A percentile compares a stretch with the other conserved stretches of the same genome.
Evolutionary conservation across 345 rosid species (phyloP).

Genomic region (Euphorbia lathyris): DNA sequence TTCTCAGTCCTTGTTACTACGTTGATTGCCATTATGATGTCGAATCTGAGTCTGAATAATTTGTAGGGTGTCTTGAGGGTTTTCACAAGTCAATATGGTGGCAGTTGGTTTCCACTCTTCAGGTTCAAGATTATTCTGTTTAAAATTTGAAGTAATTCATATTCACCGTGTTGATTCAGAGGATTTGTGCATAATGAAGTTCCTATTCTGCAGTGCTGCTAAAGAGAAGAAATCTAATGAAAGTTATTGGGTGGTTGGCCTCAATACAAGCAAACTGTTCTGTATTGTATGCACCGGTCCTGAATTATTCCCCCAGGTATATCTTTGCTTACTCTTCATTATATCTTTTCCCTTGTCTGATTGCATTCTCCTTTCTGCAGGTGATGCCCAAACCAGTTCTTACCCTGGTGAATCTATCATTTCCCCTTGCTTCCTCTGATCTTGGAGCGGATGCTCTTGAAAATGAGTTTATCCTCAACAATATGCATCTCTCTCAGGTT

Average conservation of each 20-base stretch:
- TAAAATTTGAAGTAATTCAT: not conserved
- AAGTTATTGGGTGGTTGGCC: conserved; percentile 87
- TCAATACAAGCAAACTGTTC: conserved; percentile 62
- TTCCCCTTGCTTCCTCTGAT: conserved; percentile 90
- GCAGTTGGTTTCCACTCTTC: conserved; percentile 93
- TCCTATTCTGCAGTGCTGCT: conserved; percentile 45
- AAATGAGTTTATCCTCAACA: conserved; percentile 78
- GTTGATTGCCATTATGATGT: conserved; percentile 6
- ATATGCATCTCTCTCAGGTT: conserved; percentile 68
- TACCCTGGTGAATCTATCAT: conserved; percentile 56
- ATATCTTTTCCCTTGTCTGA: conserved; percentile 5
- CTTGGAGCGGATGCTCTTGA: conserved; percentile 88
- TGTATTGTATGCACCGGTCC: conserved; percentile 71
- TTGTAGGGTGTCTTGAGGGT: conserved; percentile 75
- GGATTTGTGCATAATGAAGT: conserved; percentile 9
- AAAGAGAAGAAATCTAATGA: conserved; percentile 67
- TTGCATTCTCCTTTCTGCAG: conserved; percentile 36
- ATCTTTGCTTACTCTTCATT: conserved; percentile 5
- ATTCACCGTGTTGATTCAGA: not conserved
- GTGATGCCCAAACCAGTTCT: conserved; percentile 90
- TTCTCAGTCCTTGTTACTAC: conserved; percentile 10
- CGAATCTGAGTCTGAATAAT: conserved; percentile 19
- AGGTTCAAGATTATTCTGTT: conserved; percentile 49
- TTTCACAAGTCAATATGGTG: conserved; percentile 71
- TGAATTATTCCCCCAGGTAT: conserved; percentile 76